A percentile compares a stretch with the other conserved stretches of the same genome.
Conservation (phyloP, 139 green algal genomes). For the Bryopsis sp. region DNA sequence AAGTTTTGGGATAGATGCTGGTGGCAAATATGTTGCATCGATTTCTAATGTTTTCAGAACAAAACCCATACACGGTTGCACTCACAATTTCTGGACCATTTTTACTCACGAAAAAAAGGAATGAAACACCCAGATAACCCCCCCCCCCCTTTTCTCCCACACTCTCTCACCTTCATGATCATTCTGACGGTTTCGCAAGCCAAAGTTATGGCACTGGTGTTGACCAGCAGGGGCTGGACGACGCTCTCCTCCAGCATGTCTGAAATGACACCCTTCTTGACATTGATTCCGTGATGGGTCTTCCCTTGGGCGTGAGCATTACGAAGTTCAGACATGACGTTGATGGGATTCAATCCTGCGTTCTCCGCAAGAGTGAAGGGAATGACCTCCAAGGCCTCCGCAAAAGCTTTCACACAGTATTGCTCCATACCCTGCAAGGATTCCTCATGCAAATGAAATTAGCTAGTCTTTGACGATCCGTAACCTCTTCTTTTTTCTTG, state of each 20-base stretch:
- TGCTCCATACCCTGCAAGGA: constrained; percentile 80
- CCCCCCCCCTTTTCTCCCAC: neutral
- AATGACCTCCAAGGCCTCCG: constrained; percentile 95
- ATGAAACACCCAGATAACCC: neutral
- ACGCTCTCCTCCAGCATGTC: constrained; percentile 96
- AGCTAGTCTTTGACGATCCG: too few species aligned
- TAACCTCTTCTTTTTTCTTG: too few species aligned
- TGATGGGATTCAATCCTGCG: constrained; percentile 91
- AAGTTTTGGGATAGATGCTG: neutral
- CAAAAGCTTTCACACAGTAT: constrained; percentile 86
- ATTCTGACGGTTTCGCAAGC: constrained; percentile 92
- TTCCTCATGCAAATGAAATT: too few species aligned
- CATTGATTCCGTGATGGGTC: constrained; percentile 57
- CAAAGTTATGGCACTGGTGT: constrained; percentile 74
- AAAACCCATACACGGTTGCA: neutral
- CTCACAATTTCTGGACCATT: constrained; percentile 1
- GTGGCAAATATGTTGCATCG: too few species aligned
- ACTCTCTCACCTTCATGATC: constrained; percentile 85
- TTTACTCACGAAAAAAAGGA: constrained; percentile 5
- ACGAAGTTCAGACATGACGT: constrained; percentile 96
- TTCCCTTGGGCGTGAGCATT: constrained; percentile 74
- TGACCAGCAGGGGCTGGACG: constrained; percentile 93
- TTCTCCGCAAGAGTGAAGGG: constrained; percentile 99
- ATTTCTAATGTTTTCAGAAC: constrained; percentile 1
- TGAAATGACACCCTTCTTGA: constrained; percentile 70